Base-by-base conservation (phyloP, 345 rosid species). In the Trapa incisa region DNA sequence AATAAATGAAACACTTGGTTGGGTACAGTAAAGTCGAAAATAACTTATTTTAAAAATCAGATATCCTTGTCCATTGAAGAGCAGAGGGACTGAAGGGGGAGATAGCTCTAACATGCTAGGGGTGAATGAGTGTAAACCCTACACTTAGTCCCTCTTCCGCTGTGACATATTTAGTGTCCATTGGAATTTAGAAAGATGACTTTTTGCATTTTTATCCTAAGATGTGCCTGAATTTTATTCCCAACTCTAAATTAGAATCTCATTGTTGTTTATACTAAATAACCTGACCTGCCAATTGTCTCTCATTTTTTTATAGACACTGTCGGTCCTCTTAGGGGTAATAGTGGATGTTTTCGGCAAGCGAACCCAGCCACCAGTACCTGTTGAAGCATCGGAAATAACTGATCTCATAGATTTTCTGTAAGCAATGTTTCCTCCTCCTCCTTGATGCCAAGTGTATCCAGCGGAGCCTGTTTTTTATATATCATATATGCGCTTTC, bases 341-440 rank as follows among this genome's bases (percentile, higher is more conserved):
- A 50, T 89, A 89, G 86, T 83, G 52, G 99, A 91, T 62, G 89
- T 91, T 66, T 95, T 88, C 6, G 98, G 93, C 75, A 91, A 79
- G 82, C 86, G 82, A 71, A 37, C 84, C 6, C 89, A 81, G 73
- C 80, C 83, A 35, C 47, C 80, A 1, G 76, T 73, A 69, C 85
- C 89, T 0, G 87, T 71, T 53, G 90, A 87, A 71, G 98, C 96
- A 64, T 86, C 98, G 38, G 93, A 91, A 74, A 89, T 91, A 67
- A 66, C 76, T 6, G 98, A 87, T 80, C 93, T 91, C 67, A 79
- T 95, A 6, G 96, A 91, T 78, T 95, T 85, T 81, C 80, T 95
- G 97, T 91, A 76, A 84, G 96, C 76, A 45, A 36, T 1, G 42
- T 62, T 66, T 41, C 43, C 43, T 29, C 41, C 37, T n/a, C 47